These are phyloP conservation scores for Dendryphion nanum DNA, from an alignment of 2,329 filamentous ascomycete genomes.

Conservation along the genomic window DNA sequence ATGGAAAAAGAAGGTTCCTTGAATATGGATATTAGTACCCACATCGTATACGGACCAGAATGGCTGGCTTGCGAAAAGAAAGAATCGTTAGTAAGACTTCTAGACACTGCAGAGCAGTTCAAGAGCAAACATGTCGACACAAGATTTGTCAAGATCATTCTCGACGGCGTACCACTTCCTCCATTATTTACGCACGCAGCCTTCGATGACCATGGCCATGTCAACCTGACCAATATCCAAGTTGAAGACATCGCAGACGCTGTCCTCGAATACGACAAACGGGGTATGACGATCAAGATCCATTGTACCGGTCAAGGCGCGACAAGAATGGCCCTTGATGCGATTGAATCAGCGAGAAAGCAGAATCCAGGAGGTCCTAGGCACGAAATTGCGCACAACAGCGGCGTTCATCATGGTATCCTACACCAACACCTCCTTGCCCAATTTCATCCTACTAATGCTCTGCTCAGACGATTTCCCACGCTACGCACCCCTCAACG, in stretches of 20 bases:
- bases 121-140: constrained; percentile 24
- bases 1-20: constrained; percentile 17
- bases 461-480: constrained; percentile 22
- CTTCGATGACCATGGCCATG: constrained; percentile 21
- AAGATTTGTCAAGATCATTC: constrained; percentile 35
- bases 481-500: constrained; percentile 24
- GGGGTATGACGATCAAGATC: constrained; percentile 34
- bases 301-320: constrained; percentile 33
- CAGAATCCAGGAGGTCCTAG: constrained; percentile 23
- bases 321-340: constrained; percentile 30
- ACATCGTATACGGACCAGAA: constrained; percentile 6
- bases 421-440: too few species aligned
- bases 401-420: constrained; percentile 16
- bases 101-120: constrained; percentile 21
- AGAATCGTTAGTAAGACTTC: constrained; percentile 13
- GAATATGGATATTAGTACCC: constrained; percentile 19
- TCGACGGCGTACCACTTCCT: constrained; percentile 34
- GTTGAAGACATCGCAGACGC: constrained; percentile 19
- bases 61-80: constrained; percentile 1
- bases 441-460: not conserved
- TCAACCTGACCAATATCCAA: constrained; percentile 20
- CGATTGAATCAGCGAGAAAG: constrained; percentile 23
- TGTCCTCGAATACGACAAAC: constrained; percentile 26
- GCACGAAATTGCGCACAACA: constrained; percentile 35
- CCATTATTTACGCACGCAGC: constrained; percentile 28